phyloP scores from a whole-genome alignment of 768 basidiomycete genomes.

The Leucogyrophana mollusca region DNA sequence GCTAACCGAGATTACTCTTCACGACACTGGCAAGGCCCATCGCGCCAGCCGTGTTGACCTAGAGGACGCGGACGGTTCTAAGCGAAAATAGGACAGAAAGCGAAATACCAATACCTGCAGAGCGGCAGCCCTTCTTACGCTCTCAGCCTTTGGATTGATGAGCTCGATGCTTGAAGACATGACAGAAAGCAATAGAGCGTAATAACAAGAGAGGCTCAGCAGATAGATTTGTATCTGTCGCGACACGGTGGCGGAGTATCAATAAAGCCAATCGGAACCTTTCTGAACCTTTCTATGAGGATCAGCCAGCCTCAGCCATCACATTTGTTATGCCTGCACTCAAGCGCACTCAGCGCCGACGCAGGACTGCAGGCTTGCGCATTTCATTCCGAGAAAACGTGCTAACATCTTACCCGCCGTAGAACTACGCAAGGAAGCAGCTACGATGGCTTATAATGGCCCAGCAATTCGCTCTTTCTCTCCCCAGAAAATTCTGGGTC shows the following conservation, averaged over 20 bases:
- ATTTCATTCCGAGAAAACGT: constrained; percentile 28
- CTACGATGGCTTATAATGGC: constrained; percentile 12
- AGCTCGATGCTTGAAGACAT: constrained; percentile 87
- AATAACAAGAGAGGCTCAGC: constrained; percentile 6
- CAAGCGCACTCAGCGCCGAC: constrained; percentile 21
- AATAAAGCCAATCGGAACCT: constrained; percentile 10
- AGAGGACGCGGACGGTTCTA: constrained; percentile 20
- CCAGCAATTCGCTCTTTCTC: not conserved
- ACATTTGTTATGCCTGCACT: constrained; percentile 5
- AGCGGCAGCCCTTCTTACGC: constrained; percentile 84
- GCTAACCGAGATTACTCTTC: constrained; percentile 90
- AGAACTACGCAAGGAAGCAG: constrained; percentile 16
- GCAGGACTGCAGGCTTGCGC: constrained; percentile 33
- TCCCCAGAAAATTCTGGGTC: not conserved
- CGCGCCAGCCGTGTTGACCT: constrained; percentile 93
- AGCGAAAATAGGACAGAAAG: constrained; percentile 11
- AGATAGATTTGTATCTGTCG: constrained; percentile 2
- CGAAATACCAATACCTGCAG: constrained; percentile 65
- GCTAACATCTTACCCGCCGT: constrained; percentile 5
- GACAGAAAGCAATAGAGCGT: constrained; percentile 21
- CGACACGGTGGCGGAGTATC: constrained; percentile 27
- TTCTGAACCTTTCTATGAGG: not conserved
- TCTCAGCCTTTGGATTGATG: constrained; percentile 96
- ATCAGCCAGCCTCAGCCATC: not conserved
- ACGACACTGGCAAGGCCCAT: constrained; percentile 98